Conservation (phyloP, 2,329 filamentous ascomycete species). For the Bretziella fagacearum region DNA sequence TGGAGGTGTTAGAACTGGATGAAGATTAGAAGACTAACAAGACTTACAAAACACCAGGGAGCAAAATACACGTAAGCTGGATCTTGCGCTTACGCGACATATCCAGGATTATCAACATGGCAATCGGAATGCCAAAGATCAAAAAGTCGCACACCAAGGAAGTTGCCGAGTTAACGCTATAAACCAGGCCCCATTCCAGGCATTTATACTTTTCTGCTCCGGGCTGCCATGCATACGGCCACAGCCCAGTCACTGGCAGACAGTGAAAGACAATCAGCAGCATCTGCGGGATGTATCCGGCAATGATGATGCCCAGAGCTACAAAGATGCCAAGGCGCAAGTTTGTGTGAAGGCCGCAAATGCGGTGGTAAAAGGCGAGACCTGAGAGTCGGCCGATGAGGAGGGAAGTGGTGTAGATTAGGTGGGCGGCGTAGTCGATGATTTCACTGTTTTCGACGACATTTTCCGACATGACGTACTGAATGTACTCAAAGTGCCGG, state of each 20-base stretch:
- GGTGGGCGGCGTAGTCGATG: constrained; percentile 33
- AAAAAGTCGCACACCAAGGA: constrained; percentile 33
- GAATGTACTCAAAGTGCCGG: constrained; percentile 28
- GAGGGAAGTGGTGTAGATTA: constrained; percentile 34
- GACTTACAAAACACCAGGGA: constrained; percentile 32
- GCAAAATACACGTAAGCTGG: constrained; percentile 29
- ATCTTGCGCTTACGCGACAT: constrained; percentile 29
- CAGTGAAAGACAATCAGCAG: constrained; percentile 36
- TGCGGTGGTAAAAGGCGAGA: constrained; percentile 33
- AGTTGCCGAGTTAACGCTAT: constrained; percentile 32
- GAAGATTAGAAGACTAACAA: neutral
- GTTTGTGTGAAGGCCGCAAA: constrained; percentile 25
- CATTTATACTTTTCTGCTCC: constrained; percentile 26
- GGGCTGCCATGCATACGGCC: constrained; percentile 33
- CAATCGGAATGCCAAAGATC: constrained; percentile 32
- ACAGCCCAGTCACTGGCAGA: constrained; percentile 31
- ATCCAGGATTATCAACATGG: constrained; percentile 30
- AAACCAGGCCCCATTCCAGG: constrained; percentile 33
- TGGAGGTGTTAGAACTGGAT: neutral
- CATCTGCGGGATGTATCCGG: constrained; percentile 30
- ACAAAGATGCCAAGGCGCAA: constrained; percentile 23
- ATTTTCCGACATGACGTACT: constrained; percentile 28
- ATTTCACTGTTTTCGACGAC: constrained; percentile 28
- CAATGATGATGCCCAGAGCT: constrained; percentile 24
- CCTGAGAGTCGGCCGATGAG: constrained; percentile 34